Evolutionary conservation across 345 rosid genomes (phyloP).

Genomic region (Citrus inodora): DNA sequence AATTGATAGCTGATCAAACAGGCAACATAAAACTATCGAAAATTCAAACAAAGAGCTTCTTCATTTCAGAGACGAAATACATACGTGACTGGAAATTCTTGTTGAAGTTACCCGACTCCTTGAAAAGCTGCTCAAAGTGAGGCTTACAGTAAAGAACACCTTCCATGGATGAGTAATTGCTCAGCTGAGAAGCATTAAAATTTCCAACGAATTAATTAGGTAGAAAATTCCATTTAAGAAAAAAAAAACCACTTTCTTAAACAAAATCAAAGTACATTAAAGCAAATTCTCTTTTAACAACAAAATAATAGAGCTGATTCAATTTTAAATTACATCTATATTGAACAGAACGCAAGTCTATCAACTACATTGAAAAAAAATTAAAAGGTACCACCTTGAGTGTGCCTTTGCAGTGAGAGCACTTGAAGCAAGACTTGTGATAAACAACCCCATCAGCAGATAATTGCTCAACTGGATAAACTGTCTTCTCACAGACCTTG

Average conservation of each 20-base stretch:
- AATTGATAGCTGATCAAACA: conserved; percentile 26
- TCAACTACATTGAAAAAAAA: not conserved
- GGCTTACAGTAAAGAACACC: conserved; percentile 96
- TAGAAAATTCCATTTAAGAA: not conserved
- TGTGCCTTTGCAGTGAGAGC: conserved; percentile 94
- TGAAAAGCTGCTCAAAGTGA: conserved; percentile 96
- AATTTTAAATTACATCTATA: not conserved
- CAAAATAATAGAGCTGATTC: not conserved
- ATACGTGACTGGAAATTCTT: conserved; percentile 93
- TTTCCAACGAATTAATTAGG: not conserved
- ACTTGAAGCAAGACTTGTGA: conserved; percentile 94
- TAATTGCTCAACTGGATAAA: conserved; percentile 86
- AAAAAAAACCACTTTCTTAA: not conserved
- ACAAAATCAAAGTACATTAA: not conserved
- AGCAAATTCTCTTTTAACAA: not conserved
- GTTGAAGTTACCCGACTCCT: conserved; percentile 86
- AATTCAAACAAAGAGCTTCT: conserved; percentile 7
- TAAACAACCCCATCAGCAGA: conserved; percentile 89
- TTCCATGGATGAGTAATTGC: conserved; percentile 97
- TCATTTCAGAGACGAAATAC: conserved; percentile 21
- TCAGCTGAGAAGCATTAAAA: conserved; percentile 50
- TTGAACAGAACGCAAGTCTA: not conserved
- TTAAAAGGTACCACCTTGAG: conserved; percentile 45
- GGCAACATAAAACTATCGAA: not conserved
- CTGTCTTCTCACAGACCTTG: conserved; percentile 95